Conservation (phyloP, 169 alveolate genomes). For the Cyclospora cayetanensis region DNA sequence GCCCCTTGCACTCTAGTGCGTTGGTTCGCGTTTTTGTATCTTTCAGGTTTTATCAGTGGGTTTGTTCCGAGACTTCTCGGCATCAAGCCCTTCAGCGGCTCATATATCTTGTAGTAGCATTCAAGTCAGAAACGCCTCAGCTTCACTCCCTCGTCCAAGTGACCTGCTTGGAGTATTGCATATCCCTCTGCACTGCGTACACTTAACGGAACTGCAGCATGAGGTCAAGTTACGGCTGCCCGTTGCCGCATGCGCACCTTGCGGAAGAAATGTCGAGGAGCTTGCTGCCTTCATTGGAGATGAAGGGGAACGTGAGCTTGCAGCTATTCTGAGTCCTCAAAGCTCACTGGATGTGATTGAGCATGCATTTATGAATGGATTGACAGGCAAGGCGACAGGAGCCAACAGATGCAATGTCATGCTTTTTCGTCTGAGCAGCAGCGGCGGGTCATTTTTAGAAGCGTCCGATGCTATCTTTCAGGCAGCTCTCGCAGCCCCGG, state of each 20-base stretch:
- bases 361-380: background rate
- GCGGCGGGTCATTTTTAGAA: background rate
- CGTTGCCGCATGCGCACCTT: background rate
- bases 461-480: conserved; percentile 10
- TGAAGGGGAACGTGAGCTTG: conserved; percentile 26
- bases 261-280: background rate
- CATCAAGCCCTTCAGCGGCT: background rate
- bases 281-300: background rate
- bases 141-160: conserved; percentile 19
- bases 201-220: conserved; percentile 16
- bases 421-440: conserved; percentile 49
- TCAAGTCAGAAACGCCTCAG: background rate
- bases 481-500: conserved; percentile 31
- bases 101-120: background rate
- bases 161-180: conserved; percentile 54
- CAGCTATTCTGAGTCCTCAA: conserved; percentile 28
- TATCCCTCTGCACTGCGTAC: conserved; percentile 36
- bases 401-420: conserved; percentile 51
- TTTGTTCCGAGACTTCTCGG: background rate
- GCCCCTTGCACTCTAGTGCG: background rate
- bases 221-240: conserved; percentile 59
- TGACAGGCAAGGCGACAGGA: conserved; percentile 21
- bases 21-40: background rate
- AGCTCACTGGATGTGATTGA: conserved; percentile 24
- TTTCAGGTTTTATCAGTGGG: conserved; percentile 47